Evolutionary conservation across 2,329 filamentous ascomycete species (phyloP).

Genomic region (Geosmithia putterillii): DNA sequence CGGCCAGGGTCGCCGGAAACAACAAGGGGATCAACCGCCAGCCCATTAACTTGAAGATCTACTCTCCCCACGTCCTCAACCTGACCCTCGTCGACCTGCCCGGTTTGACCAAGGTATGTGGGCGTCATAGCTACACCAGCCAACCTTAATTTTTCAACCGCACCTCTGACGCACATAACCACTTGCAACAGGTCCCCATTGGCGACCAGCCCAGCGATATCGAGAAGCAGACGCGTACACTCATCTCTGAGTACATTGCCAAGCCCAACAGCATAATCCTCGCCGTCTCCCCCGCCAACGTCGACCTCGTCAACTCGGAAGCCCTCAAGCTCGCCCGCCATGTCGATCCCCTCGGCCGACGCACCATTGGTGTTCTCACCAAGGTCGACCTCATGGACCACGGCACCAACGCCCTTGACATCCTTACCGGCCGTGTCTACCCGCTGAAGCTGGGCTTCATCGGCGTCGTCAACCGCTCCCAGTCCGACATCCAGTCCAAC

Average conservation of each 20-base stretch:
- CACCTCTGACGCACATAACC: neutral
- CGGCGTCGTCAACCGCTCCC: conserved; percentile 92
- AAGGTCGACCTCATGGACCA: conserved; percentile 99
- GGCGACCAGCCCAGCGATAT: conserved; percentile 96
- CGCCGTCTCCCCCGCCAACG: conserved; percentile 92
- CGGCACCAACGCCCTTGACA: conserved; percentile 93
- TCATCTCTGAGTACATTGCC: conserved; percentile 96
- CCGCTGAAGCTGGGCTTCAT: conserved; percentile 96
- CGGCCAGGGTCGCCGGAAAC: conserved; percentile 76
- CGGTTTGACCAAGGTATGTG: conserved; percentile 75
- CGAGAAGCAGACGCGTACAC: conserved; percentile 92
- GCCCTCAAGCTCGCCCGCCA: conserved; percentile 92
- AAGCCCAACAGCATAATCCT: conserved; percentile 98
- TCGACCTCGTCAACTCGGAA: conserved; percentile 97
- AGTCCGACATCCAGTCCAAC: conserved; percentile 93
- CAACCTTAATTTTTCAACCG: neutral
- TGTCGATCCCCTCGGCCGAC: conserved; percentile 86
- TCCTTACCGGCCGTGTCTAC: conserved; percentile 93
- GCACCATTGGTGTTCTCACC: conserved; percentile 93
- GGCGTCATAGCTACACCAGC: conserved; percentile 1
- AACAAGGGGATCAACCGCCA: conserved; percentile 98
- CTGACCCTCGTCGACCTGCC: conserved; percentile 92
- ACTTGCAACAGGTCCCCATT: conserved; percentile 66
- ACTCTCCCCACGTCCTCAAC: conserved; percentile 92
- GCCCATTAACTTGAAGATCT: conserved; percentile 97